phyloP scores from a whole-genome alignment of 2,329 filamentous ascomycete genomes.

The Ploettnerulaceae sp. region DNA sequence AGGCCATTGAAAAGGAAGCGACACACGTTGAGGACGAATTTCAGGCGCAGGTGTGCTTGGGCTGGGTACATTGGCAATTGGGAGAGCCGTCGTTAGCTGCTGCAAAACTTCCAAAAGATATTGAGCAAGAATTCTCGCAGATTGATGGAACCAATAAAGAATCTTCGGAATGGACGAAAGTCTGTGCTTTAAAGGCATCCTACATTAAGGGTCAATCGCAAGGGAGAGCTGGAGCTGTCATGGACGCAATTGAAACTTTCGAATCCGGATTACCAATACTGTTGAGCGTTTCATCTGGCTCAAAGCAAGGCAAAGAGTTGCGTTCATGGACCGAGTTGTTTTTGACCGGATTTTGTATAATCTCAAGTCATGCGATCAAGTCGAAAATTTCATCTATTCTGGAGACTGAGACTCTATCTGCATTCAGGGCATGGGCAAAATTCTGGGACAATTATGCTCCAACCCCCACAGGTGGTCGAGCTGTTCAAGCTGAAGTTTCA shows the following conservation, averaged over 20 bases:
- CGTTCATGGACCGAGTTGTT: constrained; percentile 75
- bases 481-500: constrained; percentile 54
- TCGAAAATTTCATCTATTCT: constrained; percentile 46
- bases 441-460: constrained; percentile 55
- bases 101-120: constrained; percentile 56
- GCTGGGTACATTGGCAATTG: constrained; percentile 77
- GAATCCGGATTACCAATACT: constrained; percentile 62
- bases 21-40: constrained; percentile 55
- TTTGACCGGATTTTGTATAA: constrained; percentile 68
- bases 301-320: constrained; percentile 57
- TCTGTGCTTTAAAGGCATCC: constrained; percentile 73
- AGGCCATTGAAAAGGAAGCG: constrained; percentile 55
- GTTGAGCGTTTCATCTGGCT: constrained; percentile 45
- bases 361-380: constrained; percentile 56
- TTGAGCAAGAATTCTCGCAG: constrained; percentile 50
- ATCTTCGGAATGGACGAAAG: constrained; percentile 70
- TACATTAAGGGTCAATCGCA: constrained; percentile 70
- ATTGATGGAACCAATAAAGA: constrained; percentile 47
- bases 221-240: constrained; percentile 43
- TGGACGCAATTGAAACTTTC: constrained; percentile 62
- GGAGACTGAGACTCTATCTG: constrained; percentile 49
- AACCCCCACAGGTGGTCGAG: constrained; percentile 48
- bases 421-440: constrained; percentile 62
- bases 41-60: constrained; percentile 77
- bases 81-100: constrained; percentile 62